Percentiles rank a stretch among this genome's conserved stretches.
These are phyloP conservation scores for Chalaropsis ovoidea DNA, from an alignment of 2,329 filamentous ascomycete genomes.

Conservation along the genomic window DNA sequence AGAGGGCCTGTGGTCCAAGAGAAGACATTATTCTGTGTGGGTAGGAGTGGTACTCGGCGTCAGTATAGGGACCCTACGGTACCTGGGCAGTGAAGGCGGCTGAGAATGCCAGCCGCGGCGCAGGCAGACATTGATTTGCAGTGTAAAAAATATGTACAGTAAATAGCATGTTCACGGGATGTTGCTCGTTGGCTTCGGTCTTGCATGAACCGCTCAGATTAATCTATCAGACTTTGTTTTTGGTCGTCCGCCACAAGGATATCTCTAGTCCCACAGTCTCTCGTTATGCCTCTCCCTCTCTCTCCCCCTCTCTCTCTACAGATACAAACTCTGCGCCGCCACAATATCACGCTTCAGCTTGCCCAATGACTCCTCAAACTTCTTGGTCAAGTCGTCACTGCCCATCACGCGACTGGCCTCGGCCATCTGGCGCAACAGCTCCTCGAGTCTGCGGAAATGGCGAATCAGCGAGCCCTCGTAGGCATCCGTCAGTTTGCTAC, in stretches of 20 bases:
- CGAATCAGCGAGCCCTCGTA: conserved; percentile 96
- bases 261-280: conserved; percentile 1
- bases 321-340: conserved; percentile 83
- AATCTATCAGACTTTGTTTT: conserved; percentile 16
- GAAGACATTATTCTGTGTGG: conserved; percentile 47
- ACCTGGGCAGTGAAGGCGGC: conserved; percentile 28
- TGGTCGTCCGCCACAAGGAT: conserved; percentile 5
- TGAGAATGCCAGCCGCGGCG: not conserved
- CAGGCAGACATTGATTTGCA: conserved; percentile 24
- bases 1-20: conserved; percentile 74
- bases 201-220: not conserved
- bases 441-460: conserved; percentile 88
- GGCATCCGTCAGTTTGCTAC: conserved; percentile 95
- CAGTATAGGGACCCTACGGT: conserved; percentile 45
- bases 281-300: not conserved
- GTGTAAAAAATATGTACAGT: not conserved
- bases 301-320: conserved; percentile 42
- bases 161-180: not conserved
- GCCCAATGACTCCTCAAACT: conserved; percentile 76
- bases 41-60: conserved; percentile 81
- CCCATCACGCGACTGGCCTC: conserved; percentile 97
- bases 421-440: conserved; percentile 86
- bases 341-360: conserved; percentile 92
- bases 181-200: not conserved
- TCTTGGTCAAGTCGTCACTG: conserved; percentile 81